A percentile compares a stretch with the other conserved stretches of the same genome.
These are phyloP conservation scores for Yamadazyma friedrichii DNA, from an alignment of 1,139 yeast genomes.

Conservation along the genomic window DNA sequence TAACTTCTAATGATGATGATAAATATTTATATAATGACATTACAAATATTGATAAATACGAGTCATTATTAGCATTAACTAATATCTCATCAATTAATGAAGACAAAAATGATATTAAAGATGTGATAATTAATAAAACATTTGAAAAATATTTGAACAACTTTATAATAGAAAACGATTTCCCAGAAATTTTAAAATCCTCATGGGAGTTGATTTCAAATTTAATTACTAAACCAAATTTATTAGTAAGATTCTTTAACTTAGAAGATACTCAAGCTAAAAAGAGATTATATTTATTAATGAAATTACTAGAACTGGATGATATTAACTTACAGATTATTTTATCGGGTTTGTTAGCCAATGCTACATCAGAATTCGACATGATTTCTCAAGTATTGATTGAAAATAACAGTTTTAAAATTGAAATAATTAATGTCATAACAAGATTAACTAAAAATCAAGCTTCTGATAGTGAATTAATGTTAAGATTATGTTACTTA, in stretches of 20 bases:
- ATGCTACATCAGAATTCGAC: slow-evolving; percentile 47
- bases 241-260: slow-evolving; percentile 52
- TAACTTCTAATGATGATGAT: slow-evolving; percentile 10
- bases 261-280: slow-evolving; percentile 26
- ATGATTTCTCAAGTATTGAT: slow-evolving; percentile 39
- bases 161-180: slow-evolving; percentile 39
- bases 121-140: slow-evolving; percentile 31
- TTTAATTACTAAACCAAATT: slow-evolving; percentile 40
- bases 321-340: slow-evolving; percentile 39
- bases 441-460: slow-evolving; percentile 30
- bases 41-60: slow-evolving; percentile 40
- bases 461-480: slow-evolving; percentile 26
- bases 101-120: slow-evolving; percentile 26
- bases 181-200: slow-evolving; percentile 39
- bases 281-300: slow-evolving; percentile 35
- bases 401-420: slow-evolving; percentile 21
- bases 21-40: slow-evolving; percentile 25
- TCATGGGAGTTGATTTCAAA: slow-evolving; percentile 51
- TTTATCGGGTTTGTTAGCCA: slow-evolving; percentile 48
- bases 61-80: slow-evolving; percentile 47
- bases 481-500: slow-evolving; percentile 36
- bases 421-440: slow-evolving; percentile 23
- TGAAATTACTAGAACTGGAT: slow-evolving; percentile 40
- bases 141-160: slow-evolving; percentile 35
- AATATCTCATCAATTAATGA: slow-evolving; percentile 37